Percentiles rank a stretch among this genome's conserved stretches.
These are phyloP conservation scores for Plasmodium malariae DNA, from an alignment of 169 alveolate genomes.

Conservation along the genomic window DNA sequence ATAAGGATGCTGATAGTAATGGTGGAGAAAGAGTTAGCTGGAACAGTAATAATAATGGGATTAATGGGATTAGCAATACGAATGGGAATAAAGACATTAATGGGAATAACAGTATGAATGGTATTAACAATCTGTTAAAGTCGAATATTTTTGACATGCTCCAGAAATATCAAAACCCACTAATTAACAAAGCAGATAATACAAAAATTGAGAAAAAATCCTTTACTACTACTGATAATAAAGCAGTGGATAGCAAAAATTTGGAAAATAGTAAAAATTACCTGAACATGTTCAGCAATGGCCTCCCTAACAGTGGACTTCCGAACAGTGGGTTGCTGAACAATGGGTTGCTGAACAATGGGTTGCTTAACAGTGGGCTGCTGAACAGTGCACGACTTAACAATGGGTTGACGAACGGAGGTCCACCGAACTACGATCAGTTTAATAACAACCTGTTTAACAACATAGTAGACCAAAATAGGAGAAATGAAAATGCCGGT, in stretches of 20 bases:
- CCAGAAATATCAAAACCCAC: slow-evolving; percentile 16
- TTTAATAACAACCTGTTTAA: neutral
- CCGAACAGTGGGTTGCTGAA: neutral
- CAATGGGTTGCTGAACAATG: neutral
- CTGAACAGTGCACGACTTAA: neutral
- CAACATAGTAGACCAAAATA: neutral
- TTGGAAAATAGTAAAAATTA: neutral
- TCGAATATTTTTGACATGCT: slow-evolving; percentile 1
- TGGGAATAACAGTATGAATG: neutral
- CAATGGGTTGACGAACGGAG: slow-evolving; percentile 10
- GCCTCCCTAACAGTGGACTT: neutral
- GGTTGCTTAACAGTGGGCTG: neutral
- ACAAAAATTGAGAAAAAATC: neutral
- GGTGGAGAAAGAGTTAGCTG: too few relatives aligned
- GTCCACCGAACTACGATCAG: neutral
- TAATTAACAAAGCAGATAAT: neutral
- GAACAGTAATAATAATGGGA: neutral
- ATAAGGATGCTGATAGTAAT: too few relatives aligned
- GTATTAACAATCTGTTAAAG: slow-evolving; percentile 1
- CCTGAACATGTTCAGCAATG: neutral
- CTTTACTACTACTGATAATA: neutral
- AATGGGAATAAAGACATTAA: neutral
- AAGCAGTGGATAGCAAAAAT: neutral
- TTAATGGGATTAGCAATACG: neutral
- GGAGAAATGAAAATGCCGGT: neutral